Evolutionary conservation across 176 grass and related monocot species (phyloP).

Genomic region (Cenchrus purpureus): DNA sequence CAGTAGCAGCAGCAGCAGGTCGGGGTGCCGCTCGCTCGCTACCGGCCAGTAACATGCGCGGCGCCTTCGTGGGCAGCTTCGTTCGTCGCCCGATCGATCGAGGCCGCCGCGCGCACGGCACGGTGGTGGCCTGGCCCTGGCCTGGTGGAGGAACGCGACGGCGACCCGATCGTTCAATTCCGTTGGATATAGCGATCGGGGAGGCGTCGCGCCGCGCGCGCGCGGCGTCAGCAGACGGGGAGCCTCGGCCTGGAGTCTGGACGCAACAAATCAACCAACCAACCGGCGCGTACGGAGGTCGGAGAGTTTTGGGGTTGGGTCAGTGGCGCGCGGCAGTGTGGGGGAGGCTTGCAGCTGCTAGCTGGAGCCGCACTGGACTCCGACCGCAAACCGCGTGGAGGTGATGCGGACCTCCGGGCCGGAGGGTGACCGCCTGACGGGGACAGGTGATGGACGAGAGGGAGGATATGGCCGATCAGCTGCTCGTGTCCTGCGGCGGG

Average conservation of each 20-base stretch:
- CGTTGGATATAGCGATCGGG: background rate
- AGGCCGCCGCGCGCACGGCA: too few species aligned
- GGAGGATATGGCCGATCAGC: constrained; percentile 27
- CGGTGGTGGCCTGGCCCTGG: background rate
- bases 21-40: background rate
- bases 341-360: constrained; percentile 30
- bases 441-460: background rate
- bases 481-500: background rate
- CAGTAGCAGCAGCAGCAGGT: too few species aligned
- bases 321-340: background rate
- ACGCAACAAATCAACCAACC: constrained; percentile 1
- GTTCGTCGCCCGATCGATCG: constrained; percentile 44
- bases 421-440: background rate
- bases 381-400: constrained; percentile 56
- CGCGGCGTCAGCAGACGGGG: constrained; percentile 37
- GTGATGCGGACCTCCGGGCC: background rate
- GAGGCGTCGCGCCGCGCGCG: background rate
- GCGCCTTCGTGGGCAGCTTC: constrained; percentile 64
- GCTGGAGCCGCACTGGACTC: constrained; percentile 81
- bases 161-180: background rate
- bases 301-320: constrained; percentile 1
- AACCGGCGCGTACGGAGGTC: constrained; percentile 14
- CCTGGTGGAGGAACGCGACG: background rate
- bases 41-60: constrained; percentile 14
- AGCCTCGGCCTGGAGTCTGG: background rate